Evolutionary conservation across 2,329 filamentous ascomycete genomes (phyloP).

Genomic region (Myriosclerotinia duriaeana): DNA sequence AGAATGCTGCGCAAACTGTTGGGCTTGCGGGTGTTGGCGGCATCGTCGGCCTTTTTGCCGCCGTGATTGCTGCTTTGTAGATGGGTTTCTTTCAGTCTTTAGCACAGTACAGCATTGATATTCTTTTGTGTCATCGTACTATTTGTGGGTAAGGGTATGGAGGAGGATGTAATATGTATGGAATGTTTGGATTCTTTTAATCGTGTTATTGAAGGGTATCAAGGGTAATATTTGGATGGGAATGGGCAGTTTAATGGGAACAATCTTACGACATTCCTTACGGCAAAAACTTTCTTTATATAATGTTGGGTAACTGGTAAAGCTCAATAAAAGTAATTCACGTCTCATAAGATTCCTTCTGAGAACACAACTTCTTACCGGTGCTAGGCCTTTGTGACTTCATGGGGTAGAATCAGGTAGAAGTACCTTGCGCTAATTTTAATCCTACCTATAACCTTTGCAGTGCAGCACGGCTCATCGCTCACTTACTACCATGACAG

Average conservation of each 20-base stretch:
- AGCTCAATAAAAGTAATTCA: not conserved
- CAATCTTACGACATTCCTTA: constrained; percentile 4
- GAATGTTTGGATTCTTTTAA: not conserved
- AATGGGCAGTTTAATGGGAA: not conserved
- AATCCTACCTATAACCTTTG: too few relatives aligned
- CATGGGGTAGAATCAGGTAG: not conserved
- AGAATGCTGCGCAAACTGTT: constrained; percentile 8
- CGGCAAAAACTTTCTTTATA: not conserved
- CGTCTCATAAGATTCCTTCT: not conserved
- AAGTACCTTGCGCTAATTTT: not conserved
- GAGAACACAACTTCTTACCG: not conserved
- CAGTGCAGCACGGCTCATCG: not conserved
- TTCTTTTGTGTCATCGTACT: not conserved
- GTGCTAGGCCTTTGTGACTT: not conserved
- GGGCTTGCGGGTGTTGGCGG: constrained; percentile 8
- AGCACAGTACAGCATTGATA: constrained; percentile 2
- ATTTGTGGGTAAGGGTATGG: not conserved
- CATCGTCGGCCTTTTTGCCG: constrained; percentile 10
- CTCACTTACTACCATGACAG: not conserved
- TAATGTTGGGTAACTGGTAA: not conserved
- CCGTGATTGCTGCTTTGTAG: constrained; percentile 9
- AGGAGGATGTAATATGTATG: constrained; percentile 9
- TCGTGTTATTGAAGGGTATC: not conserved
- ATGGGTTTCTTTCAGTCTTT: not conserved
- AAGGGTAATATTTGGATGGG: not conserved